A percentile compares a stretch with the other conserved stretches of the same genome.
Evolutionary conservation across 139 green algal genomes (phyloP).

Genomic region (Tetradesmus lagerheimii): DNA sequence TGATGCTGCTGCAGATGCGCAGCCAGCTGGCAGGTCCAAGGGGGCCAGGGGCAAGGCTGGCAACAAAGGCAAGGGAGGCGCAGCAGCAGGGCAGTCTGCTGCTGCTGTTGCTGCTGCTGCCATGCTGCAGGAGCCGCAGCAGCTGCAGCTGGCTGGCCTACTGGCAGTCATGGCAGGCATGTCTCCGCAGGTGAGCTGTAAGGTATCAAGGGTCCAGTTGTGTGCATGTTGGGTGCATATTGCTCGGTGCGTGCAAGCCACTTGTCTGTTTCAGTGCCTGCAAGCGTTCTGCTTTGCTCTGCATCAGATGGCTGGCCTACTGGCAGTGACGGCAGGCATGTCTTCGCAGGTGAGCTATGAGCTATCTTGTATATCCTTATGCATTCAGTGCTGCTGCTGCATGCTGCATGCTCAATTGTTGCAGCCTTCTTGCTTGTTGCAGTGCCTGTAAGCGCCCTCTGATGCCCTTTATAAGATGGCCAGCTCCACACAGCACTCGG

Average conservation of each 20-base stretch:
- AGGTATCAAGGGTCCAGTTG: not conserved
- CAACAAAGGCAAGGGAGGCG: not conserved
- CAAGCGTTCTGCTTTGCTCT: no score
- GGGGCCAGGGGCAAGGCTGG: not conserved
- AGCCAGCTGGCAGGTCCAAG: not conserved
- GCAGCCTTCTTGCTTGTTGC: not conserved
- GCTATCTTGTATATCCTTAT: no score
- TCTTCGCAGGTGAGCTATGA: not conserved
- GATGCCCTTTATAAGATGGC: not conserved
- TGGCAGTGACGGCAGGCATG: not conserved
- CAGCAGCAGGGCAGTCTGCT: not conserved
- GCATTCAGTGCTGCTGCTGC: no score
- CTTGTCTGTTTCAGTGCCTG: no score
- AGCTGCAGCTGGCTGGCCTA: conserved; percentile 35
- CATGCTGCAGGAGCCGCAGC: not conserved
- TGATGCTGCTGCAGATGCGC: not conserved
- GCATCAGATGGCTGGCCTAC: not conserved
- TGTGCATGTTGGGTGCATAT: not conserved
- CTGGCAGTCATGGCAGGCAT: conserved; percentile 43
- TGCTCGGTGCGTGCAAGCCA: no score
- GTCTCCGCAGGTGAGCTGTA: not conserved
- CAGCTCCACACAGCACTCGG: no score
- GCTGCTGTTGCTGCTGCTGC: conserved; percentile 33
- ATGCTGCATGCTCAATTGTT: no score
- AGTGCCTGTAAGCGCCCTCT: not conserved